Evolutionary conservation across 140 eudicot genomes (phyloP).

Genomic region (Oenanthe javanica): DNA sequence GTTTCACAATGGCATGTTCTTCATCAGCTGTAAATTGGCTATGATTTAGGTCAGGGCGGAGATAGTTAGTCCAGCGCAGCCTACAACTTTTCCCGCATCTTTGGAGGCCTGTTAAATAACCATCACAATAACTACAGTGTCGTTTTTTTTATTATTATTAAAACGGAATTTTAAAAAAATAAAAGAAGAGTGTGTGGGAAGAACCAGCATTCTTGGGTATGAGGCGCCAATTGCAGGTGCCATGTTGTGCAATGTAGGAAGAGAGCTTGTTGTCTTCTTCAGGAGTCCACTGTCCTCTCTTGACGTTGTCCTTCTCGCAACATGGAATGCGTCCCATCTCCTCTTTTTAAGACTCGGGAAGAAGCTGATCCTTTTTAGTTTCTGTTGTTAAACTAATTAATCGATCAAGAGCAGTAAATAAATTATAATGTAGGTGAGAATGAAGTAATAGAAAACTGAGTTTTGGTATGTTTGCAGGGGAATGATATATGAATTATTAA

Average conservation of each 20-base stretch:
- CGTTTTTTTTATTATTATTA: too few species aligned
- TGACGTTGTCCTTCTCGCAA: conserved; percentile 86
- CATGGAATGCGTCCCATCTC: conserved; percentile 78
- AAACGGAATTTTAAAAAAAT: too few species aligned
- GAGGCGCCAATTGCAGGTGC: conserved; percentile 92
- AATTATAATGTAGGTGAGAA: background rate
- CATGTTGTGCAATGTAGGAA: conserved; percentile 85
- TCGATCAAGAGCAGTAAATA: background rate
- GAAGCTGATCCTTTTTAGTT: background rate
- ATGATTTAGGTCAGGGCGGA: conserved; percentile 85
- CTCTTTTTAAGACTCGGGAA: too few species aligned
- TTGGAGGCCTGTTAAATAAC: conserved; percentile 56
- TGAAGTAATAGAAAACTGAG: background rate
- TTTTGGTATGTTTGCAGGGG: background rate
- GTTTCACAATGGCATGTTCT: conserved; percentile 76
- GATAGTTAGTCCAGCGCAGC: conserved; percentile 82
- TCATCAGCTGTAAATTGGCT: conserved; percentile 73
- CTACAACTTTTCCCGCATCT: conserved; percentile 93
- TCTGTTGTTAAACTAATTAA: conserved; percentile 1
- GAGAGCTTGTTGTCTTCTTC: conserved; percentile 90
- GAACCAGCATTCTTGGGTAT: conserved; percentile 81
- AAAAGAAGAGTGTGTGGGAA: too few species aligned
- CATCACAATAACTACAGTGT: background rate
- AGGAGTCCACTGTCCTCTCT: conserved; percentile 93
- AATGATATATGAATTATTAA: too few species aligned